Evolutionary conservation across 2,329 filamentous ascomycete genomes (phyloP).

Genomic region (Xylaria sp.): DNA sequence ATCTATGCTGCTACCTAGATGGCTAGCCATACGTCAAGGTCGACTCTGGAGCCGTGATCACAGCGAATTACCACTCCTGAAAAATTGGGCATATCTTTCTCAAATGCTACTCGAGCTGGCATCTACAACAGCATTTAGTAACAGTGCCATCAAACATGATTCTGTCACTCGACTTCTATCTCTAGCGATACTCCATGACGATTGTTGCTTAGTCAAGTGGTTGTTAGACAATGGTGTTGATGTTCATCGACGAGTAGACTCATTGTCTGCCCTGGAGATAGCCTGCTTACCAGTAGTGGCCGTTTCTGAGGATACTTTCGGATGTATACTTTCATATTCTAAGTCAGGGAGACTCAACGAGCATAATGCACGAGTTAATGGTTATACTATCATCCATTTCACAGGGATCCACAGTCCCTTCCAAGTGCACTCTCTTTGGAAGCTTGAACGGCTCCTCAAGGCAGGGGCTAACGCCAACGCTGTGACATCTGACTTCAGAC

Average conservation of each 20-base stretch:
- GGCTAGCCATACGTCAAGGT: neutral
- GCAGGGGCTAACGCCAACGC: neutral
- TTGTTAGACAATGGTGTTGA: conserved; percentile 1
- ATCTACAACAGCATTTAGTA: neutral
- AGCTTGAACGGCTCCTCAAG: neutral
- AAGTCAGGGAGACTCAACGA: neutral
- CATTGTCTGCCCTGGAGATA: conserved; percentile 4
- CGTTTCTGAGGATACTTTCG: neutral
- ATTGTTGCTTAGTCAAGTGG: neutral
- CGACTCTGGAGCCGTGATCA: neutral
- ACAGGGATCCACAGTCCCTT: neutral
- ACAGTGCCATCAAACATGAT: neutral
- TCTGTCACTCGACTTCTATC: conserved; percentile 13
- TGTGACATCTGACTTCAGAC: neutral
- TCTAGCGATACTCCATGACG: conserved; percentile 14
- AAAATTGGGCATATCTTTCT: conserved; percentile 8
- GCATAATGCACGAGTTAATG: neutral
- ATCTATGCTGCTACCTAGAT: neutral
- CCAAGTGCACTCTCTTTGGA: neutral
- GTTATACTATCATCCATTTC: neutral
- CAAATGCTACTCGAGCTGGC: conserved; percentile 1
- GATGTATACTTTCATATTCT: conserved; percentile 5
- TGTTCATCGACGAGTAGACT: conserved; percentile 1
- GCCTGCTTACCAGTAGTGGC: conserved; percentile 1
- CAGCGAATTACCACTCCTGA: neutral